These are phyloP conservation scores for Helotiales sp. DNA, from an alignment of 2,329 filamentous ascomycete genomes.

Conservation along the genomic window DNA sequence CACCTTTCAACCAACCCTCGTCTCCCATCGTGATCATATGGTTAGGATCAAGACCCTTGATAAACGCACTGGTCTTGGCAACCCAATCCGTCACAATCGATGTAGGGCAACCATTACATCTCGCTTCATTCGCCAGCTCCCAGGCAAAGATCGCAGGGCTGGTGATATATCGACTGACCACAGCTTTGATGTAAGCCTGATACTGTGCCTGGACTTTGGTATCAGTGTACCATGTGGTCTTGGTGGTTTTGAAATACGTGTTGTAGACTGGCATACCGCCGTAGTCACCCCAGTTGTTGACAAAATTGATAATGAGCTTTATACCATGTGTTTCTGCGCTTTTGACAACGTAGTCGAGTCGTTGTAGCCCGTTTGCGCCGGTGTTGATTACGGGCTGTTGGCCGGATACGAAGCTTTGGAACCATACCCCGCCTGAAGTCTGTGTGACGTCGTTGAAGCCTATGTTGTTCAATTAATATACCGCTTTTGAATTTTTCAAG, in stretches of 20 bases:
- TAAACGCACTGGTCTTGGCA: conserved; percentile 59
- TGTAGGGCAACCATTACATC: conserved; percentile 64
- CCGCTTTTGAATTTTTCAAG: conserved; percentile 39
- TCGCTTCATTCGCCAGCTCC: conserved; percentile 73
- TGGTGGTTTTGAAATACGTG: conserved; percentile 56
- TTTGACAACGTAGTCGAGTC: conserved; percentile 67
- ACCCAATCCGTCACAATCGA: conserved; percentile 66
- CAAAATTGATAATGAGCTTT: conserved; percentile 68
- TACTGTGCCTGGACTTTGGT: conserved; percentile 60
- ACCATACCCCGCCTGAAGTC: conserved; percentile 49
- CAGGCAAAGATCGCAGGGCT: conserved; percentile 68
- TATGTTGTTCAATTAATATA: conserved; percentile 64
- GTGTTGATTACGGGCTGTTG: conserved; percentile 66
- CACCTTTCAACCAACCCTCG: conserved; percentile 58
- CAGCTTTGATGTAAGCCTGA: conserved; percentile 60
- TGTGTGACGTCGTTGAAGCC: conserved; percentile 63
- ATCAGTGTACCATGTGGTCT: conserved; percentile 61
- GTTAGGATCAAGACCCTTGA: conserved; percentile 64
- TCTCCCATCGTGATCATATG: conserved; percentile 69
- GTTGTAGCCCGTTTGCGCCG: conserved; percentile 63
- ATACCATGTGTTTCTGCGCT: conserved; percentile 62
- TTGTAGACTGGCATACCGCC: conserved; percentile 66
- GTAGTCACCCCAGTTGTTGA: conserved; percentile 74
- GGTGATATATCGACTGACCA: conserved; percentile 63
- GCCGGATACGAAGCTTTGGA: conserved; percentile 48